phyloP scores from a whole-genome alignment of 2,329 filamentous ascomycete species.

The Penicillium sp. region DNA sequence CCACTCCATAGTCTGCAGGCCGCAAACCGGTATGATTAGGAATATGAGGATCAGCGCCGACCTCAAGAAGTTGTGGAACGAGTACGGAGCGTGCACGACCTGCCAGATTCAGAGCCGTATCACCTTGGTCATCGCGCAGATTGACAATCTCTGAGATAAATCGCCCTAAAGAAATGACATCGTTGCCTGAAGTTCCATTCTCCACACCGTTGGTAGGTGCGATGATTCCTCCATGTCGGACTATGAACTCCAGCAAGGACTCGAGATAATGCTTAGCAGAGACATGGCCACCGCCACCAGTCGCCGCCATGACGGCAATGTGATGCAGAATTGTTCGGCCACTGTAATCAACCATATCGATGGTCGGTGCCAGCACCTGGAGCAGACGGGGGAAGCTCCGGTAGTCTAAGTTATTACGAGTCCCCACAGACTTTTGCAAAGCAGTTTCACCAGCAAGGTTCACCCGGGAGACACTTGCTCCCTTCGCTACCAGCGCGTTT shows the following conservation, averaged over 20 bases:
- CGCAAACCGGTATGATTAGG: conserved; percentile 86
- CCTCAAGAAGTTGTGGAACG: conserved; percentile 93
- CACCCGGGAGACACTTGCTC: conserved; percentile 84
- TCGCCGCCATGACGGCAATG: conserved; percentile 92
- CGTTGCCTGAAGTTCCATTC: conserved; percentile 37
- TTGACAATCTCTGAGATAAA: conserved; percentile 99
- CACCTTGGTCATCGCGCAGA: conserved; percentile 87
- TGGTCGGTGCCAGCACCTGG: conserved; percentile 84
- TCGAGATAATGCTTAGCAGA: conserved; percentile 92
- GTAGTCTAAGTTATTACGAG: conserved; percentile 92
- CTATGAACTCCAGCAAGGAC: conserved; percentile 90
- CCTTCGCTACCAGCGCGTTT: conserved; percentile 77
- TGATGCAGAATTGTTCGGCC: conserved; percentile 93
- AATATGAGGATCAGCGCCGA: conserved; percentile 90
- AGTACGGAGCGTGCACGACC: conserved; percentile 95
- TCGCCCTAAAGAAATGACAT: conserved; percentile 83
- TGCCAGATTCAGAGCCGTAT: conserved; percentile 92
- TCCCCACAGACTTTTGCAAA: conserved; percentile 86
- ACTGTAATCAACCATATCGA: conserved; percentile 86
- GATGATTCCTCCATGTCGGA: conserved; percentile 75
- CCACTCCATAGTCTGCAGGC: conserved; percentile 93
- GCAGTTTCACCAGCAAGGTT: conserved; percentile 91
- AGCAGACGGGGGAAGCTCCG: conserved; percentile 88
- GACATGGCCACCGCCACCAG: conserved; percentile 88
- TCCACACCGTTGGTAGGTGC: conserved; percentile 38